Evolutionary conservation across 495 filamentous ascomycete species (phyloP), one percentile per base, ranked within the genome.

Genomic region (Lasiosphaeria miniovina): DNA sequence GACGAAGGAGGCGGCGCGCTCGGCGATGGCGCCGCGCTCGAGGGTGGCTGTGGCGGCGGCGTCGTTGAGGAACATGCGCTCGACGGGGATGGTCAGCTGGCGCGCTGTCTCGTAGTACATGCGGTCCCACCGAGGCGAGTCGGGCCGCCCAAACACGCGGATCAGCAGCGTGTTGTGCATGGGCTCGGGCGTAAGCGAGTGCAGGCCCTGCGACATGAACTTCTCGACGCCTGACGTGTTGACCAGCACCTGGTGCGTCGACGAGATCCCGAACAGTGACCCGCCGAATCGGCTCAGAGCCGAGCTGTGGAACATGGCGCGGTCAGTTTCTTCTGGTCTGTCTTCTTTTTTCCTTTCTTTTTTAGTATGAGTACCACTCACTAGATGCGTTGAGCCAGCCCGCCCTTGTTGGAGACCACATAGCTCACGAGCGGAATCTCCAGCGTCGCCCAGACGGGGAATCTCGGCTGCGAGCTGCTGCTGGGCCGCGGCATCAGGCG

Each of bases 31-130:
- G 8, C 32, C 51, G 4, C 41, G 54, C 35, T 54, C 51, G n/a
- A 60, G 6, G 8, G 58, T 51, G n/a, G 40, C 58, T n/a, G 51
- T 33, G 12, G n/a, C 51, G 17, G 31, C 24, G 1, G 58, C 14
- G 9, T 60, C 58, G 58, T 60, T 60, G 11, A 54, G 36, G 41
- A 60, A 60, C 1, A 60, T 12, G 1, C 58, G 52, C 52, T 60
- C 58, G 6, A 60, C 34, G 0, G 58, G 58, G 0, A 31, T 15
- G 3, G 34, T 35, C 36, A 52, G 34, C 3, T 38, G 36, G 14
- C 55, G 54, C 11, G 40, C 33, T 3, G 17, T 32, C 10, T 0
- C 36, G 9, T 60, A 50, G 8, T 46, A 6, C 38, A 45, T 60
- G 4, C 4, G 15, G 5, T n/a, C 45, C 9, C 54, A 36, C 0